Conservation (phyloP, 352 stramenopile genomes). For the Pythium apleroticum region DNA sequence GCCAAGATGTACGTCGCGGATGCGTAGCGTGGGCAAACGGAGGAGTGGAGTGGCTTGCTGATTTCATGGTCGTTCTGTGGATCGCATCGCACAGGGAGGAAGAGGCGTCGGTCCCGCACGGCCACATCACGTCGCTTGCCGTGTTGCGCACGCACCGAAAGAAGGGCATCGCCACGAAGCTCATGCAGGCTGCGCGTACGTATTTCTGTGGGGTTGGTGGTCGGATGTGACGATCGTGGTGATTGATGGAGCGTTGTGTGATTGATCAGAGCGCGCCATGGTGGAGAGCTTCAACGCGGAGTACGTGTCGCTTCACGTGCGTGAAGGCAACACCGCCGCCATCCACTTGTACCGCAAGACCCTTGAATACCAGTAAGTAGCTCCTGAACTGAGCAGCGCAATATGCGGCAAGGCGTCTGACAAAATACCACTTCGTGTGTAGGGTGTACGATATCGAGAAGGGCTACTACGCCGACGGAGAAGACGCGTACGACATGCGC, state of each 20-base stretch:
- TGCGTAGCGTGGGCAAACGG: neutral
- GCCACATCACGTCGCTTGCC: constrained; percentile 99
- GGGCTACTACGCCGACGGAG: constrained; percentile 99
- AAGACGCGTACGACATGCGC: constrained; percentile 99
- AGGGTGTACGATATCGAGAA: constrained; percentile 98
- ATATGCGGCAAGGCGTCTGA: neutral
- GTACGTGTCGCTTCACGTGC: constrained; percentile 99
- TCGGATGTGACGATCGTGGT: neutral
- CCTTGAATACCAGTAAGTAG: constrained; percentile 94
- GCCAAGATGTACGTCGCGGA: constrained; percentile 96
- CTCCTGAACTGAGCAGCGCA: neutral
- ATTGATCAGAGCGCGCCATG: constrained; percentile 90
- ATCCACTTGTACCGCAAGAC: constrained; percentile 99
- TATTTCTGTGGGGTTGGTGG: neutral
- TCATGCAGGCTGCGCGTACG: constrained; percentile 95
- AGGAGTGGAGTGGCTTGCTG: constrained; percentile 1
- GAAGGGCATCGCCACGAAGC: constrained; percentile 95
- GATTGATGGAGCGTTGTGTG: neutral
- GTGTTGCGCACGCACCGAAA: constrained; percentile 97
- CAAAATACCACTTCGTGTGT: neutral
- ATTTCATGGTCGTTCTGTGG: neutral
- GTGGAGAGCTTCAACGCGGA: constrained; percentile 96
- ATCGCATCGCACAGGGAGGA: constrained; percentile 24
- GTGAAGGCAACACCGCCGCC: constrained; percentile 96
- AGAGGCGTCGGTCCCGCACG: constrained; percentile 41